Base-by-base conservation (phyloP, 78 protist genomes). In the Dictyostelium capitatum region DNA sequence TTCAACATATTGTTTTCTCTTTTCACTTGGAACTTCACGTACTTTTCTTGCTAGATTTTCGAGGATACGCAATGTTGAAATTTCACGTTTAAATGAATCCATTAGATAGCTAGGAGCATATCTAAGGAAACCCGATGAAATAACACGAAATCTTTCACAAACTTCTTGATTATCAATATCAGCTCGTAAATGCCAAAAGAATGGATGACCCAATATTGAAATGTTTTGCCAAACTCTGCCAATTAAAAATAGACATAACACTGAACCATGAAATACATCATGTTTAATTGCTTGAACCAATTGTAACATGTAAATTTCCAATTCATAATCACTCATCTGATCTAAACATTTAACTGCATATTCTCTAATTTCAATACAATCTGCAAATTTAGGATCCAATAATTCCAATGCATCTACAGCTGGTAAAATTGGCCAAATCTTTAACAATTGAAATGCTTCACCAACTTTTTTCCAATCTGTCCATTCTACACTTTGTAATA, bases 281-380 rank as follows among this genome's bases (percentile, higher is more conserved):
- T 90, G 96, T 82, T 97, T 98, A 57, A 95, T 28, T 2, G 95
- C 96, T 79, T 97, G 98, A 8, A 97, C 97, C 59, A 98, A 84
- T 80, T 98, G 99, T 20, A 96, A 75, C 80, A 98, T 79, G 32
- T 69, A 97, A 37, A 75, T 46, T 17, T 37, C 97, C 74, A 98
- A 74, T 51, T 95, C 96, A 57, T 92, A 91, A 67, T 98, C 97
- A 11, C 82, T 7, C 50, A 98, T 32, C 15, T 19, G 46, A n/a
- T 92, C 96, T 19, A 98, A 91, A 46, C 95, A 80, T 56, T 93
- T 80, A 10, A 97, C 97, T 6, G 98, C 99, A 43, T 37, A 93
- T 28, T 75, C 97, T 6, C 98, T 73, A 48, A 98, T 95, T n/a
- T 50, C 37, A 10, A 83, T 15, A 8, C 73, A 65, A 57, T 98